These are phyloP conservation scores for Blastobotrys robertii DNA, from an alignment of 805 yeast genomes.

Conservation along the genomic window DNA sequence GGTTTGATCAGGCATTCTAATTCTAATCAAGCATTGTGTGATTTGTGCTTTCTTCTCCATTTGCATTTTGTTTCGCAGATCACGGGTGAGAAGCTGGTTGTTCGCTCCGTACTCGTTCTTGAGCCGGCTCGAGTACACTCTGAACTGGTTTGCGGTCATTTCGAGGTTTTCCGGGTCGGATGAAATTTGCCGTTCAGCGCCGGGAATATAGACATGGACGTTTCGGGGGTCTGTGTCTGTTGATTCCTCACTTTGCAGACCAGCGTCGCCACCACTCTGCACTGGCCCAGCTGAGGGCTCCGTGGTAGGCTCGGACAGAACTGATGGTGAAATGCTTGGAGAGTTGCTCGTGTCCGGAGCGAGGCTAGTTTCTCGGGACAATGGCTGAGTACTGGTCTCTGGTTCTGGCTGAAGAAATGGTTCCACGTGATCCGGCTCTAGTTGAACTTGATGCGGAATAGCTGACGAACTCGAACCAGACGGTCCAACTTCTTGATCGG, in stretches of 20 bases:
- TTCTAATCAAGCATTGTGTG: slow-evolving; percentile 34
- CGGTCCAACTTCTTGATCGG: background rate
- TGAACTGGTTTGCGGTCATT: slow-evolving; percentile 43
- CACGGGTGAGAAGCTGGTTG: slow-evolving; percentile 31
- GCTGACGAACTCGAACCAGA: too few species aligned
- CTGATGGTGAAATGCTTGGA: background rate
- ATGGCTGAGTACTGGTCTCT: too few species aligned
- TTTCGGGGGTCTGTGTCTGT: background rate
- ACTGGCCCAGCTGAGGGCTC: slow-evolving; percentile 1
- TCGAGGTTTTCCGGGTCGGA: slow-evolving; percentile 33
- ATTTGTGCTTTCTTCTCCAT: slow-evolving; percentile 20
- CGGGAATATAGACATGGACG: slow-evolving; percentile 11
- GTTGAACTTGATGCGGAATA: background rate
- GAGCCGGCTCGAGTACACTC: slow-evolving; percentile 42
- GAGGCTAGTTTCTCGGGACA: background rate
- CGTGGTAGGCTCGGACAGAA: background rate
- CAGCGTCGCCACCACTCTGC: background rate
- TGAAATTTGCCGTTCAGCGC: slow-evolving; percentile 2
- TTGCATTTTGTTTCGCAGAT: slow-evolving; percentile 29
- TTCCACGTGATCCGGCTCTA: too few species aligned
- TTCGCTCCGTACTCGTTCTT: slow-evolving; percentile 32
- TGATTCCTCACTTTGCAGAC: background rate
- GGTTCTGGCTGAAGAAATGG: too few species aligned
- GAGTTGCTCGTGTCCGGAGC: background rate
- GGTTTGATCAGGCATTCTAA: slow-evolving; percentile 50